These are phyloP conservation scores for Eucalyptus globulus DNA, from an alignment of 345 rosid species.

Conservation along the genomic window DNA sequence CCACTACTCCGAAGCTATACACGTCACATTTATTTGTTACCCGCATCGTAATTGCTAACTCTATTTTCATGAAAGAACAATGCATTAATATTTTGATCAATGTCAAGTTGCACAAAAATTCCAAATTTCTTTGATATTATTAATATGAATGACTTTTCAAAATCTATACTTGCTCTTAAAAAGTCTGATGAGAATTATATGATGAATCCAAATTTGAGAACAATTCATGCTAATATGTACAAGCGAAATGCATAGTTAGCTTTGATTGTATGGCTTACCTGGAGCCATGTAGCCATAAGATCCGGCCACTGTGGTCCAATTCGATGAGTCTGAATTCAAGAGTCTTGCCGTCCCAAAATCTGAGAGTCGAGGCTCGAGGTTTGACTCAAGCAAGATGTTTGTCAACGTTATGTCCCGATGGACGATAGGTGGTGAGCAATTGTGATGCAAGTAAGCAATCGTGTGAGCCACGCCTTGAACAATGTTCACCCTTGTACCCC, in stretches of 20 bases:
- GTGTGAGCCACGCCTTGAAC: conserved; percentile 36
- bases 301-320: conserved; percentile 51
- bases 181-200: background rate
- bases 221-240: no score
- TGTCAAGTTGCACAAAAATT: background rate
- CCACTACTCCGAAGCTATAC: conserved; percentile 54
- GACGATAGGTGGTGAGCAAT: conserved; percentile 47
- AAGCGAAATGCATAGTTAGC: background rate
- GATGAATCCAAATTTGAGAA: background rate
- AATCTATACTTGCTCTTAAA: background rate
- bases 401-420: conserved; percentile 45
- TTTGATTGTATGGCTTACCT: conserved; percentile 12
- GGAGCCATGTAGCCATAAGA: conserved; percentile 75
- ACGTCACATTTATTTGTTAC: conserved; percentile 31
- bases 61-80: background rate
- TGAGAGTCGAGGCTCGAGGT: conserved; percentile 32
- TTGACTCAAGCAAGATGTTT: conserved; percentile 40
- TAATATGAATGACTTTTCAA: no score
- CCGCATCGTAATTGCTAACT: background rate
- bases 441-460: conserved; percentile 54
- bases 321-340: conserved; percentile 25
- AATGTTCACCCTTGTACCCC: conserved; percentile 1
- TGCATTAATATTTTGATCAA: background rate
- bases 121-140: no score
- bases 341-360: conserved; percentile 66